Percentiles rank a stretch among this genome's conserved stretches.
Conservation (phyloP, 108 stramenopile genomes). For the Stephanodiscus minutulus region DNA sequence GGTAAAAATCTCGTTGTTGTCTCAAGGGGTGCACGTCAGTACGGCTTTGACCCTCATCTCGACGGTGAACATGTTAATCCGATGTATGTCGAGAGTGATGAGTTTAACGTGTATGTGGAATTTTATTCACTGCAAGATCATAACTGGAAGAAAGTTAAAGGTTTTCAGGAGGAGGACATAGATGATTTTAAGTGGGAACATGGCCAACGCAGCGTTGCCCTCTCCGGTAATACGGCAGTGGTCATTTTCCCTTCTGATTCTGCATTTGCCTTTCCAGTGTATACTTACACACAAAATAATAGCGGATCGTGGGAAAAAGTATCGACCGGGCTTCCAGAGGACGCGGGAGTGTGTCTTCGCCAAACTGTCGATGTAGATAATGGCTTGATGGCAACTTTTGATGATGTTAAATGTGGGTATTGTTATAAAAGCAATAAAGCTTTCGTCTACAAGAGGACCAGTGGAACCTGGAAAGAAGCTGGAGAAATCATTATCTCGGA, state of each 20-base stretch:
- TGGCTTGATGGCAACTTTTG: conserved; percentile 2
- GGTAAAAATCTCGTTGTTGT: conserved; percentile 20
- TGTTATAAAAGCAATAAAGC: not conserved
- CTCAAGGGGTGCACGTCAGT: not conserved
- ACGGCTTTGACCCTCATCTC: not conserved
- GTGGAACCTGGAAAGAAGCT: conserved; percentile 20
- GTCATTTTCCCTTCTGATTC: conserved; percentile 2
- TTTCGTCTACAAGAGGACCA: conserved; percentile 2
- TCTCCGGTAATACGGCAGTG: conserved; percentile 16
- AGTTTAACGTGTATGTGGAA: conserved; percentile 2
- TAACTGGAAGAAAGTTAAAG: not conserved
- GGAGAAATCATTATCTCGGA: conserved; percentile 5
- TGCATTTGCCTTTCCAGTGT: not conserved
- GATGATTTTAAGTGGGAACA: not conserved
- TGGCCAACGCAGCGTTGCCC: conserved; percentile 2
- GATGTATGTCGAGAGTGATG: not conserved
- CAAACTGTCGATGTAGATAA: conserved; percentile 10
- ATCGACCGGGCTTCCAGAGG: not conserved
- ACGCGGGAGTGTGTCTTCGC: conserved; percentile 2
- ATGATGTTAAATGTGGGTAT: conserved; percentile 1
- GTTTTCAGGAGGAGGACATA: conserved; percentile 7
- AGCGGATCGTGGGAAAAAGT: conserved; percentile 15
- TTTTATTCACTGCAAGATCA: conserved; percentile 18
- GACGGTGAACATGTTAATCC: not conserved
- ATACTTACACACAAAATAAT: conserved; percentile 19